These are phyloP conservation scores for Phanerochaete sordida DNA, from an alignment of 768 basidiomycete species.

Conservation along the genomic window DNA sequence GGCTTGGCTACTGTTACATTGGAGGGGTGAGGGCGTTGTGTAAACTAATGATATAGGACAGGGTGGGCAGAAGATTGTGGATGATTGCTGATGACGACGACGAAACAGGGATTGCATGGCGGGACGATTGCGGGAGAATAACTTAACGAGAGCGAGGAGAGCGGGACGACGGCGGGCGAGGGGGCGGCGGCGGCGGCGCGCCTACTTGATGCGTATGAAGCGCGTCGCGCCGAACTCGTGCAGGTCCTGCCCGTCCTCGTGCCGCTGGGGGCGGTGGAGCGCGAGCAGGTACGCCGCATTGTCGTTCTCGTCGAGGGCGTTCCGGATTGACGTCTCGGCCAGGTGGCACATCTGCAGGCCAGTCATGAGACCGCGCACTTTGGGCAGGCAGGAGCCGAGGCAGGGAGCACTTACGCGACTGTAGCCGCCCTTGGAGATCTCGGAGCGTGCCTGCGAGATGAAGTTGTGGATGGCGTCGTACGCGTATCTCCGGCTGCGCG, in stretches of 20 bases:
- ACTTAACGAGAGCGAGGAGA: not conserved
- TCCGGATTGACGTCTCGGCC: constrained; percentile 66
- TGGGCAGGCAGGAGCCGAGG: not conserved
- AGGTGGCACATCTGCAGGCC: constrained; percentile 59
- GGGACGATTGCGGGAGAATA: not conserved
- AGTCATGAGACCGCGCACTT: not conserved
- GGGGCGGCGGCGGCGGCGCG: not conserved
- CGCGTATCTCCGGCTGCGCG: constrained; percentile 62
- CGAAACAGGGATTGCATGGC: not conserved
- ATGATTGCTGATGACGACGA: constrained; percentile 3
- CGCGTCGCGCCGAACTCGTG: constrained; percentile 33
- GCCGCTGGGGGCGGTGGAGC: constrained; percentile 40
- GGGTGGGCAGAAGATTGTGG: not conserved
- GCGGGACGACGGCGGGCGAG: constrained; percentile 6
- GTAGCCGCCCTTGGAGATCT: constrained; percentile 57
- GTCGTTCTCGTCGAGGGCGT: constrained; percentile 66
- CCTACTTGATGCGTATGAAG: constrained; percentile 43
- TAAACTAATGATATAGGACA: not conserved
- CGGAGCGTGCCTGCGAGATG: constrained; percentile 64
- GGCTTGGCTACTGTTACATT: constrained; percentile 19
- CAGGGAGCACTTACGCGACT: constrained; percentile 42
- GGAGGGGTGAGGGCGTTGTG: constrained; percentile 10
- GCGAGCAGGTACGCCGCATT: constrained; percentile 63
- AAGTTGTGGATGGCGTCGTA: constrained; percentile 81
- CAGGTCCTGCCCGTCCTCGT: constrained; percentile 19